These are phyloP conservation scores for Bombardia bombarda DNA, from an alignment of 495 filamentous ascomycete genomes.

Conservation along the genomic window DNA sequence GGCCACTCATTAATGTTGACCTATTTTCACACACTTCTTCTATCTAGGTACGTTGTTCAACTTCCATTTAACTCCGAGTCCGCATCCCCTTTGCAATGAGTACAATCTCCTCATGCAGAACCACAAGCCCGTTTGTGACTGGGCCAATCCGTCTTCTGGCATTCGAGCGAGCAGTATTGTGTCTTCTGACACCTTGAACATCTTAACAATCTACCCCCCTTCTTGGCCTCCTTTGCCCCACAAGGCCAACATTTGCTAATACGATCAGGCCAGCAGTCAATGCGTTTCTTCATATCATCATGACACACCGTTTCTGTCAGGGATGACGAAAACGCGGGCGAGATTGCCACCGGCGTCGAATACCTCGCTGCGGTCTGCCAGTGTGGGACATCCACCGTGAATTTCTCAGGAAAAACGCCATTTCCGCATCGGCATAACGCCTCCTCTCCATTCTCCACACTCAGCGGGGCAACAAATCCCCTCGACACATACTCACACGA, in stretches of 20 bases:
- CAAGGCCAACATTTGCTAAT: neutral
- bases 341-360: neutral
- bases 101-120: too few species aligned
- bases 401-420: neutral
- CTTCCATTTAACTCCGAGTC: too few species aligned
- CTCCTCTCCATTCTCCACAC: neutral
- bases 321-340: neutral
- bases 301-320: neutral
- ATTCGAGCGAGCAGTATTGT: neutral
- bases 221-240: neutral
- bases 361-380: neutral
- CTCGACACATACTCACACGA: neutral
- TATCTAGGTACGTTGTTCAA: too few species aligned
- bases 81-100: too few species aligned
- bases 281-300: neutral
- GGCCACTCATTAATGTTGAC: too few species aligned
- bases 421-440: neutral
- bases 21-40: too few species aligned
- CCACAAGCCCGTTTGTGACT: too few species aligned
- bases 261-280: neutral
- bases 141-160: neutral
- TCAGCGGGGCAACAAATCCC: neutral
- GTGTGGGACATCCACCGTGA: too few species aligned
- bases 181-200: neutral
- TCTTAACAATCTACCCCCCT: neutral